Base-by-base conservation (phyloP, 495 filamentous ascomycete species). In the Penicillium coffeae region DNA sequence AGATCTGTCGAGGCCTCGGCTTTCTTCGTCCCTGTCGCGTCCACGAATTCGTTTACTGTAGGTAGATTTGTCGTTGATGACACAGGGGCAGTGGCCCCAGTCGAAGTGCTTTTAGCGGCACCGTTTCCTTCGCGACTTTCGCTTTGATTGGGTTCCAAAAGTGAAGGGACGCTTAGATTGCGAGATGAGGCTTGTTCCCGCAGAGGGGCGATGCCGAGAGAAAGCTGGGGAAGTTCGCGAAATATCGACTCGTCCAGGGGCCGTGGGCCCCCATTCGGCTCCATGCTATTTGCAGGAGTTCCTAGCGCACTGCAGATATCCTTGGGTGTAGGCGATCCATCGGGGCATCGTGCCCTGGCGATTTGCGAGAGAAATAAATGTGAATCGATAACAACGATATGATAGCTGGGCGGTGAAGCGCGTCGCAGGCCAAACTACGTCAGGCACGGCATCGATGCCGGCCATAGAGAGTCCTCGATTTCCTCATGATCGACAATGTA, bases 161-260 rank as follows among this genome's bases (percentile, higher is more conserved):
- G 70, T 13, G 71, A 66, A 14, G 71, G 74, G 15, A 63, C 53
- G 42, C 65, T 70, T 46, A 72, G 58, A n/a, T 57, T 60, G 33
- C 74, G 69, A 16, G 69, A 71, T 22, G 74, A 66, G 16, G 68
- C 69, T 10, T 72, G 74, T 42, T 75, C 71, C 33, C 73, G 72
- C 35, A 79, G 60, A 43, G 75, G 75, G 47, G 76, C 70, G 41
- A 79, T 79, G 45, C 70, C 70, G 34, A 79, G 58, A 45, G 67
- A 66, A 8, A 69, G 64, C 43, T 71, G 66, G 41, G 71, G 71
- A 21, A 75, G 60, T 53, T 76, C 74, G 48, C 73, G 72, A 35
- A 68, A 52, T 34, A 64, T 42, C 27, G 69, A 63, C 54, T 76
- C 72, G 49, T 74, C 71, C 21, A 70, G 63, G 36, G 64, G 59